These are phyloP conservation scores for Beauveria bassiana DNA, from an alignment of 2,329 filamentous ascomycete genomes.

Conservation along the genomic window DNA sequence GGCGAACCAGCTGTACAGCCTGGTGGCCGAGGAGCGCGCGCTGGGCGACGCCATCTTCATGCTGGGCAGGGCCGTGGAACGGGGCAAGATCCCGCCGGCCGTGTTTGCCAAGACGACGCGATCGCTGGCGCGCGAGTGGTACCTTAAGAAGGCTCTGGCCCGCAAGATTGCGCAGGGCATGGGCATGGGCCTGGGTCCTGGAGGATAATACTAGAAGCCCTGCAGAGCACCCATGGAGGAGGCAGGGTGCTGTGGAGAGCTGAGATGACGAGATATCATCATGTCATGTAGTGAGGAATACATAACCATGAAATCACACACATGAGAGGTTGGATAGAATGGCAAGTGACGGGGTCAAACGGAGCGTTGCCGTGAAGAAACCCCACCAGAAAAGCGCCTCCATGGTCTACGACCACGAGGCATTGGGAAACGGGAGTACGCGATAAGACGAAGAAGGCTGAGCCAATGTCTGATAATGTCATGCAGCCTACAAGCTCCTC, in stretches of 20 bases:
- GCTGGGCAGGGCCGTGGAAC: constrained; percentile 65
- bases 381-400: too few species aligned
- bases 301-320: neutral
- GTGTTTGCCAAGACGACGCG: constrained; percentile 74
- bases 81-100: constrained; percentile 60
- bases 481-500: neutral
- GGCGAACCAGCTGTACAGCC: constrained; percentile 81
- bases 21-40: constrained; percentile 82
- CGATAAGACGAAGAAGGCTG: neutral
- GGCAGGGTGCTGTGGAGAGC: neutral
- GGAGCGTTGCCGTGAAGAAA: neutral
- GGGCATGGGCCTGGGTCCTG: constrained; percentile 44
- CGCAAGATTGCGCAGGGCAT: constrained; percentile 71
- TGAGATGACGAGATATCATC: neutral
- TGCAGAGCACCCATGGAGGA: neutral
- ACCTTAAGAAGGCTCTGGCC: constrained; percentile 72
- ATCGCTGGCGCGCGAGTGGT: constrained; percentile 69
- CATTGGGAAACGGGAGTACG: neutral
- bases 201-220: constrained; percentile 10
- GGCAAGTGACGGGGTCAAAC: neutral
- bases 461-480: neutral
- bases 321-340: neutral
- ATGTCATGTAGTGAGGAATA: neutral
- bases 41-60: constrained; percentile 83
- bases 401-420: neutral